phyloP scores from a whole-genome alignment of 306 rosid species.

The Citrullus amarus region DNA sequence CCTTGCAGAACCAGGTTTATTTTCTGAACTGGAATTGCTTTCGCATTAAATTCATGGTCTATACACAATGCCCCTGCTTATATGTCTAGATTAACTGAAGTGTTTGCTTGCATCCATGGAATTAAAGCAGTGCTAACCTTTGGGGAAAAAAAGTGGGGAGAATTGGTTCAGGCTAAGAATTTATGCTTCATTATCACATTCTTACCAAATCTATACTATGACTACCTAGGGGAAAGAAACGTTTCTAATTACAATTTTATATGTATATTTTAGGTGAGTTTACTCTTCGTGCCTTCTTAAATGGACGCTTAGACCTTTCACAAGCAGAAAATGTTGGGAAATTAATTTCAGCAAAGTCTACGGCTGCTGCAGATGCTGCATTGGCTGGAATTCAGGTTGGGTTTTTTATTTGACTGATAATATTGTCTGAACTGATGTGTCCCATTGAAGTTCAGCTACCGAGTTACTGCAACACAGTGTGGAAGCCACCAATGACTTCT shows the following conservation, averaged over 20 bases:
- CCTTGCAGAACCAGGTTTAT: slow-evolving; percentile 75
- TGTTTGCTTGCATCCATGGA: neutral
- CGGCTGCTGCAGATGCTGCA: slow-evolving; percentile 94
- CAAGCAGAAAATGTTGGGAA: slow-evolving; percentile 87
- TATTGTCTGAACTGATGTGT: neutral
- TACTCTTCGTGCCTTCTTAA: slow-evolving; percentile 89
- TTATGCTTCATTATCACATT: neutral
- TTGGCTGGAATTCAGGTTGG: slow-evolving; percentile 74
- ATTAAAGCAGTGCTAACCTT: neutral
- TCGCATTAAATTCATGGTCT: neutral
- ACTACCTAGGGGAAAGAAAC: neutral
- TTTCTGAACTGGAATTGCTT: slow-evolving; percentile 3
- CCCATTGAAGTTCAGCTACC: neutral
- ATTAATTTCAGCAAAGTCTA: slow-evolving; percentile 56
- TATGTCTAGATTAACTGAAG: neutral
- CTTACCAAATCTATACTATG: neutral
- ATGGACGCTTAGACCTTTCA: slow-evolving; percentile 83
- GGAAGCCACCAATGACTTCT: neutral
- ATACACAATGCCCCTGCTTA: neutral
- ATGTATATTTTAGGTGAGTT: slow-evolving; percentile 56
- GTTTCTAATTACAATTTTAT: neutral
- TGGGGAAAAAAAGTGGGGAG: neutral
- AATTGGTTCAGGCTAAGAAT: neutral
- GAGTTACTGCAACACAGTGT: neutral
- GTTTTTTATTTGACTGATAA: slow-evolving; percentile 4